phyloP scores from a whole-genome alignment of 768 basidiomycete species.

The Suillus paluster region DNA sequence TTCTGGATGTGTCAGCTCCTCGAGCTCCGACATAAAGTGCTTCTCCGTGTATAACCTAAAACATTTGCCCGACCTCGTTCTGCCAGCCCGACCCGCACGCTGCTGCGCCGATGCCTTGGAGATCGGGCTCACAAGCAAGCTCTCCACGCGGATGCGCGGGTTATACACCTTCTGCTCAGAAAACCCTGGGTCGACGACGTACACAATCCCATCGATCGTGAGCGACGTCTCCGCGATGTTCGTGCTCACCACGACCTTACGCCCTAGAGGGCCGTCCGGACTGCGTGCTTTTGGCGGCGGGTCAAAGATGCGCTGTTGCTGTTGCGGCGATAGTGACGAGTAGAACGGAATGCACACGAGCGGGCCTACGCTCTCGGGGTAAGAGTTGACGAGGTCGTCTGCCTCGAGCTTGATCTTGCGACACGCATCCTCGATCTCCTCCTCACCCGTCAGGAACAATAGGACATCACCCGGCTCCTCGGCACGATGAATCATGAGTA shows the following conservation, averaged over 20 bases:
- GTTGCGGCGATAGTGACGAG: conserved; percentile 90
- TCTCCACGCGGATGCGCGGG: conserved; percentile 95
- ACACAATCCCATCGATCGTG: too few relatives aligned
- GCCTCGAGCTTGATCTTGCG: conserved; percentile 91
- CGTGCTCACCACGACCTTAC: conserved; percentile 94
- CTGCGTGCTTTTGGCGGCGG: conserved; percentile 68
- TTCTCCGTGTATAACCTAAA: conserved; percentile 97
- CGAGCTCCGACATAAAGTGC: conserved; percentile 94
- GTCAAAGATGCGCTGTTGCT: conserved; percentile 98
- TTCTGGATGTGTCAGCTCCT: conserved; percentile 97
- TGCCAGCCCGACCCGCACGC: conserved; percentile 92
- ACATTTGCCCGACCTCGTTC: conserved; percentile 95
- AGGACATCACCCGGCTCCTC: conserved; percentile 94
- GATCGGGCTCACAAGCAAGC: conserved; percentile 92
- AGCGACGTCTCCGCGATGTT: conserved; percentile 98
- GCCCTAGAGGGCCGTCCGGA: conserved; percentile 76
- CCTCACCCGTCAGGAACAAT: conserved; percentile 96
- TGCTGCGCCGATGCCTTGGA: conserved; percentile 97
- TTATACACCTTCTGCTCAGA: conserved; percentile 99
- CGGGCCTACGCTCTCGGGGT: conserved; percentile 80
- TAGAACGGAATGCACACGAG: conserved; percentile 91
- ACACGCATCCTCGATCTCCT: conserved; percentile 97
- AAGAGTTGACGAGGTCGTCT: conserved; percentile 76
- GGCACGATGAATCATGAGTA: conserved; percentile 95
- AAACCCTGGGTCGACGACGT: too few relatives aligned